A percentile compares a stretch with the other conserved stretches of the same genome.
These are phyloP conservation scores for Jimgerdemannia flammicorona DNA, from an alignment of 192 early-diverging fungal genomes.

Conservation along the genomic window DNA sequence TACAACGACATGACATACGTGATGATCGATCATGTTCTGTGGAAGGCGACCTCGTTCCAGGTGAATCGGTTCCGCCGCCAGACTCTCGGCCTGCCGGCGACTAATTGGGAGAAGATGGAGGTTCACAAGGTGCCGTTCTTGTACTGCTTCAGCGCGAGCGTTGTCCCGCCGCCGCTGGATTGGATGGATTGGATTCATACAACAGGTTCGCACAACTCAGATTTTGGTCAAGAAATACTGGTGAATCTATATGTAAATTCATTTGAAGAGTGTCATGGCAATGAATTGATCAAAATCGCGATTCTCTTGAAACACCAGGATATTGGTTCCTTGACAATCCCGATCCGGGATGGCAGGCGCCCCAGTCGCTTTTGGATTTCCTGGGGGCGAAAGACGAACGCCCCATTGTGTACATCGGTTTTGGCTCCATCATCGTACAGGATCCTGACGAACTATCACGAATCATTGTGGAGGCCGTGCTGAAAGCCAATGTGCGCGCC, in stretches of 20 bases:
- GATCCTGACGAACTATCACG: conserved; percentile 62
- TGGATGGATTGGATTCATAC: conserved; percentile 69
- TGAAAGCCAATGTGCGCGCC: conserved; percentile 57
- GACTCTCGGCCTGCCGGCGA: conserved; percentile 37
- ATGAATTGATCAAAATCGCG: no score
- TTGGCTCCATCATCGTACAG: conserved; percentile 72
- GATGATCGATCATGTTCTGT: conserved; percentile 66
- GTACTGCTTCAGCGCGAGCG: conserved; percentile 57
- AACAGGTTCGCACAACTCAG: conserved; percentile 8
- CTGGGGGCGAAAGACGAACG: conserved; percentile 38
- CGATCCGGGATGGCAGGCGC: conserved; percentile 54
- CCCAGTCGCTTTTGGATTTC: conserved; percentile 49
- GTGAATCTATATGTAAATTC: not conserved
- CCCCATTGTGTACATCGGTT: conserved; percentile 69
- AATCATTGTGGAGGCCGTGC: conserved; percentile 59
- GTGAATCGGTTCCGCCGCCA: conserved; percentile 56
- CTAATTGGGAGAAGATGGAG: conserved; percentile 48
- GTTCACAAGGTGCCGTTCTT: conserved; percentile 55
- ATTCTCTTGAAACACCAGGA: conserved; percentile 21
- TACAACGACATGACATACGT: conserved; percentile 69
- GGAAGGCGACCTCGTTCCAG: conserved; percentile 53
- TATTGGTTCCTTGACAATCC: conserved; percentile 76
- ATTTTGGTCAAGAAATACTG: not conserved
- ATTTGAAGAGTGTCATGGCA: no score
- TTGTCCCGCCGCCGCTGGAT: conserved; percentile 58